phyloP scores from a whole-genome alignment of 208 protist genomes.

The Angomonas deanei region DNA sequence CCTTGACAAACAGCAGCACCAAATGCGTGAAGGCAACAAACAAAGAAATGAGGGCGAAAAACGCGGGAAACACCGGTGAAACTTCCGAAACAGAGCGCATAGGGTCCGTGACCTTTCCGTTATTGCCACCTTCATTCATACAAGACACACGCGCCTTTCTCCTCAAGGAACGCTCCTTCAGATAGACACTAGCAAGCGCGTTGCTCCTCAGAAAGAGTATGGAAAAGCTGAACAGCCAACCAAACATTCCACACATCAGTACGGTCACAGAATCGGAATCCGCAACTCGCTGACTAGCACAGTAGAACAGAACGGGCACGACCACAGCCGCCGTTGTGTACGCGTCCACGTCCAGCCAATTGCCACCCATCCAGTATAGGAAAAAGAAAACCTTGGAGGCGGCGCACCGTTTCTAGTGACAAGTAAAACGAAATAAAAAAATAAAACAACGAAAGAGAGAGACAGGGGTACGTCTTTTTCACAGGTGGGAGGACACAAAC shows the following conservation, averaged over 20 bases:
- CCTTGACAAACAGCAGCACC: not conserved
- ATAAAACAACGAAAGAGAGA: slow-evolving; percentile 3
- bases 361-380: not conserved
- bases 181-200: slow-evolving; percentile 35
- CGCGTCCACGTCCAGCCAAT: not conserved
- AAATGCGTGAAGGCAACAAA: not conserved
- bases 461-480: too few species aligned
- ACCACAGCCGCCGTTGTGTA: too few species aligned
- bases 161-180: slow-evolving; percentile 25
- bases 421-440: slow-evolving; percentile 4
- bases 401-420: not conserved
- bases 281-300: too few species aligned
- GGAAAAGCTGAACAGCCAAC: slow-evolving; percentile 19
- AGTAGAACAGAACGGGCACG: too few species aligned
- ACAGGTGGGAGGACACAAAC: too few species aligned
- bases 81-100: slow-evolving; percentile 35
- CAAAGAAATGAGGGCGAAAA: slow-evolving; percentile 5
- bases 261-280: slow-evolving; percentile 12
- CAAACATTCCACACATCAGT: slow-evolving; percentile 21
- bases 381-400: not conserved
- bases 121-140: not conserved
- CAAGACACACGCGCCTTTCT: not conserved
- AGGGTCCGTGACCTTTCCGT: not conserved
- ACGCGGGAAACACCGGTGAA: slow-evolving; percentile 25
- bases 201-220: slow-evolving; percentile 45